Conservation (phyloP, 2,329 filamentous ascomycete species). For the Fusarium sp. region DNA sequence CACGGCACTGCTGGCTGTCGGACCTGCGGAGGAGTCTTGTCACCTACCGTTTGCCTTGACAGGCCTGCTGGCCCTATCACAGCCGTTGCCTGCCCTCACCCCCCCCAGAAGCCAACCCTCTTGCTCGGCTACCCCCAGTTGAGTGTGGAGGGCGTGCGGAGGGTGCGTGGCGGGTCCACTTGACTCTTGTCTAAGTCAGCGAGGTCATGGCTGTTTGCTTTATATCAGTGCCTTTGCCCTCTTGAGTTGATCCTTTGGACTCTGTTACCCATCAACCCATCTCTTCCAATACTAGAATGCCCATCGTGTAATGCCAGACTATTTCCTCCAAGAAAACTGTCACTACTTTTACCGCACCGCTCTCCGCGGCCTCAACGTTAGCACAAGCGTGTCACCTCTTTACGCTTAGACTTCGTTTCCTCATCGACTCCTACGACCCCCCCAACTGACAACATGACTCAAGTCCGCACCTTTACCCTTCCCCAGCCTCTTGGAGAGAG, state of each 20-base stretch:
- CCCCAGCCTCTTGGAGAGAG: constrained; percentile 81
- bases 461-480: constrained; percentile 60
- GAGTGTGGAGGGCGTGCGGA: constrained; percentile 39
- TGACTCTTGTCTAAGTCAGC: constrained; percentile 49
- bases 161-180: constrained; percentile 43
- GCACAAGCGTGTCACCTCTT: constrained; percentile 81
- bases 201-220: constrained; percentile 42
- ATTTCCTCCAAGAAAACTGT: constrained; percentile 88
- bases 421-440: constrained; percentile 7
- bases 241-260: constrained; percentile 15
- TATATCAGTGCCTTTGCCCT: constrained; percentile 45
- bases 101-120: constrained; percentile 21
- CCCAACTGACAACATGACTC: constrained; percentile 53
- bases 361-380: constrained; percentile 85
- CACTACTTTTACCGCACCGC: constrained; percentile 95
- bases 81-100: constrained; percentile 24
- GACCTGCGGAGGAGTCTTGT: constrained; percentile 42
- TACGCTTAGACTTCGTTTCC: constrained; percentile 67
- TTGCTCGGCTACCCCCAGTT: constrained; percentile 36
- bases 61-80: constrained; percentile 29
- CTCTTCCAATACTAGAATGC: constrained; percentile 18
- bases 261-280: constrained; percentile 20
- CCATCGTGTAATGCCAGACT: constrained; percentile 78
- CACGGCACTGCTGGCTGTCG: constrained; percentile 39
- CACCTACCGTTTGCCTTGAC: constrained; percentile 14